Percentiles rank a stretch among this genome's conserved stretches.
Evolutionary conservation across 1,284 basidiomycete species (phyloP).

Genomic region (Leccinum cinnamomeum): DNA sequence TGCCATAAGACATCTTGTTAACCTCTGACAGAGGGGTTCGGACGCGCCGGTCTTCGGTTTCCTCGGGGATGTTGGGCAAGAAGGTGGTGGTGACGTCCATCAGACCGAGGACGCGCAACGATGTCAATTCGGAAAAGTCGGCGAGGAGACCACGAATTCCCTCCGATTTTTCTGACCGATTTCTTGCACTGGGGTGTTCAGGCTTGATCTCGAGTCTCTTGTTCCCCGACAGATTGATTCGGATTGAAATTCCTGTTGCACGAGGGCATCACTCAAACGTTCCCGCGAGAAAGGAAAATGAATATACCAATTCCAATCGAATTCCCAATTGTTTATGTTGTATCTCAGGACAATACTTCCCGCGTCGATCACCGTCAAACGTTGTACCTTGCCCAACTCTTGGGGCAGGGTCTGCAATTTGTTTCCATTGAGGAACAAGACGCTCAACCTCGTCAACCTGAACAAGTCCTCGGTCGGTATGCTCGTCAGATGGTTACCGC

Average conservation of each 20-base stretch:
- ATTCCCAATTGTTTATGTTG: slow-evolving; percentile 98
- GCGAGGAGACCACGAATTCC: slow-evolving; percentile 53
- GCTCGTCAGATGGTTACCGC: slow-evolving; percentile 90
- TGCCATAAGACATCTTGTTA: slow-evolving; percentile 94
- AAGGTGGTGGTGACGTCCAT: slow-evolving; percentile 97
- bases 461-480: slow-evolving; percentile 89
- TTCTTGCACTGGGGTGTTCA: slow-evolving; percentile 33
- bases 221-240: slow-evolving; percentile 60
- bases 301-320: slow-evolving; percentile 98
- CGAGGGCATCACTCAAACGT: slow-evolving; percentile 7
- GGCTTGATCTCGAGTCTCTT: slow-evolving; percentile 88
- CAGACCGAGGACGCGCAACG: slow-evolving; percentile 87
- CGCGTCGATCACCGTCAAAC: slow-evolving; percentile 85
- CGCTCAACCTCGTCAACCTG: slow-evolving; percentile 62
- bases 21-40: slow-evolving; percentile 91
- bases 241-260: slow-evolving; percentile 91
- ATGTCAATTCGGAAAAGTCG: slow-evolving; percentile 83
- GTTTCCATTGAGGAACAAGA: slow-evolving; percentile 93
- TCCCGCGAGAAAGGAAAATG: background rate
- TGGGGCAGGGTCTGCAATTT: slow-evolving; percentile 90
- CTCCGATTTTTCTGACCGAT: slow-evolving; percentile 25
- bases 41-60: slow-evolving; percentile 88
- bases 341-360: slow-evolving; percentile 96
- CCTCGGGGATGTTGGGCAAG: slow-evolving; percentile 80
- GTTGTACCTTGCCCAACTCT: slow-evolving; percentile 84